Base-by-base conservation (phyloP, 225 moss, liverwort and hornwort genomes). In the Thuidium tamariscinum region DNA sequence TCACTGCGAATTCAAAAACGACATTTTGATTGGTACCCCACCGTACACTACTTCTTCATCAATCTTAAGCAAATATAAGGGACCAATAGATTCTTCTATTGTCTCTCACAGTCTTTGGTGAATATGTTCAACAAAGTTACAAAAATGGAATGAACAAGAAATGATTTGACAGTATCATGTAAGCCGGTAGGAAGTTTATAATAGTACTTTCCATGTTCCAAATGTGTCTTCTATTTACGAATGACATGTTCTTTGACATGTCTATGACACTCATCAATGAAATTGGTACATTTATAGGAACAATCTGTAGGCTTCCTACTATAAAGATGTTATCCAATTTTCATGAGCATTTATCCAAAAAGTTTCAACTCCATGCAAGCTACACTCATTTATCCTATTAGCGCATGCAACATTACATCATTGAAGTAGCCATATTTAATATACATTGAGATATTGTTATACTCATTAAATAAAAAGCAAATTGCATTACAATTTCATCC, bases 301-400 rank as follows among this genome's bases (percentile, higher is more conserved):
- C 0, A 2, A 0, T 30, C 20, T 73, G 48, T 30, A 5, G 5
- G 11, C 18, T 0, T 73, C 30, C 2, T 44, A 16, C 3, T 0
- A 27, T 7, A 6, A 10, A 46, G 4, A 46, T 46, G 18, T 72
- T 16, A 0, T 71, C 0, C 29, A 71, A 71, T 29, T 72, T 72
- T 8, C 10, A 27, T 44, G 3, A 71, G 10, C 3, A 70, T 44
- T 70, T 70, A 70, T 9, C 5, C 2, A 44, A 16, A 71, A 17
- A 71, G 17, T 46, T 17, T 1, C 6, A 46, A 71, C 3, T 46
- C 11, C 11, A 10, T 18, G 46, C 11, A 30, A 46, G 11, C 18
- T 29, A 29, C 6, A 46, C 2, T 10, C 17, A 29, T 46, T 10
- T 29, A 46, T 17, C 6, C 17, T 72, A 44, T 17, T 25, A 46